Evolutionary conservation across 345 rosid species (phyloP).

Genomic region (Ceriops decandra): DNA sequence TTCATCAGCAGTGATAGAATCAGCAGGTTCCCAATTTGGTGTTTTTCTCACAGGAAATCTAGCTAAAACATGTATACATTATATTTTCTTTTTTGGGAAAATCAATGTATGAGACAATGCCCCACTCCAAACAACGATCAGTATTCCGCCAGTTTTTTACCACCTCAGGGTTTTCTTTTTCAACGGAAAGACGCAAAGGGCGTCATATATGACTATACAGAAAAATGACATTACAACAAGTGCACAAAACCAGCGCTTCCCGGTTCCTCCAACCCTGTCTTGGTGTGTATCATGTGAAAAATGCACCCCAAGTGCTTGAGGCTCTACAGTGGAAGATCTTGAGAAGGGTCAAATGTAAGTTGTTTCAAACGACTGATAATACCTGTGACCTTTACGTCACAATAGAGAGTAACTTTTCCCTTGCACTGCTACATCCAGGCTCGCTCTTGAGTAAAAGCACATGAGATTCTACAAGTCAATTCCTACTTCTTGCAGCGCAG

Average conservation of each 20-base stretch:
- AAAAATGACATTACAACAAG: conserved; percentile 25
- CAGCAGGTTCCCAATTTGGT: no score
- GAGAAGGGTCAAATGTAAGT: no score
- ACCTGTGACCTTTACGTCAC: neutral
- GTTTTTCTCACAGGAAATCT: no score
- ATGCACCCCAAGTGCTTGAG: neutral
- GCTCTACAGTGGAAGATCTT: no score
- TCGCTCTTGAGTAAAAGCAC: neutral
- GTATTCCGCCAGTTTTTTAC: no score
- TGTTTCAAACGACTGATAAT: neutral
- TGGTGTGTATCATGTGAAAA: conserved; percentile 7
- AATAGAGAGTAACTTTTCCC: neutral
- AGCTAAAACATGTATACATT: no score
- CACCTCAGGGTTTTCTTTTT: conserved; percentile 13
- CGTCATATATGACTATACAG: conserved; percentile 19
- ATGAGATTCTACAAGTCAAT: conserved; percentile 28
- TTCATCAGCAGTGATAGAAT: no score
- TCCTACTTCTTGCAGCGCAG: conserved; percentile 71
- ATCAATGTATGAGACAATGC: no score
- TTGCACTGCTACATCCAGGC: neutral
- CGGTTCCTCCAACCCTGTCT: neutral
- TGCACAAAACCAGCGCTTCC: conserved; percentile 14
- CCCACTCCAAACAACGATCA: no score
- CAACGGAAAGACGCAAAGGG: conserved; percentile 17
- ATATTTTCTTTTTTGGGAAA: no score